Percentiles rank a stretch among this genome's conserved stretches.
Evolutionary conservation across 2,329 filamentous ascomycete genomes (phyloP).

Genomic region (Botrytis cinerea): DNA sequence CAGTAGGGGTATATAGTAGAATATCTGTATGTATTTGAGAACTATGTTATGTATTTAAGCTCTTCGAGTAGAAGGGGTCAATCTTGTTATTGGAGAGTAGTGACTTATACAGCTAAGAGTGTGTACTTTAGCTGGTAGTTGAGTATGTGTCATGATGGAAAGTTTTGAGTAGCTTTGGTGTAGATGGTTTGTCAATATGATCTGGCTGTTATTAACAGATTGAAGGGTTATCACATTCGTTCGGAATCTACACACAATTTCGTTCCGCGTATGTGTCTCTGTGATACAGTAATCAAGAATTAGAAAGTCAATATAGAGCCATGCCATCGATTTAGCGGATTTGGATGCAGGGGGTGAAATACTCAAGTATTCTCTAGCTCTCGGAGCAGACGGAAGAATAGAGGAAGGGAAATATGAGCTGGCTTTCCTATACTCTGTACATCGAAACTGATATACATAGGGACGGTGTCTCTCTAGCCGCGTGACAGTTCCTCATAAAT

Average conservation of each 20-base stretch:
- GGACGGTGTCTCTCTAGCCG: not conserved
- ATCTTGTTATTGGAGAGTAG: no score
- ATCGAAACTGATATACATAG: not conserved
- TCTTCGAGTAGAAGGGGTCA: no score
- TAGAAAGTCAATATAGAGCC: not conserved
- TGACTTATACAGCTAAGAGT: no score
- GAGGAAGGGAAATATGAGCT: not conserved
- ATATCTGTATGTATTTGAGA: no score
- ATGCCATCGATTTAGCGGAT: not conserved
- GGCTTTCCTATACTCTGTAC: not conserved
- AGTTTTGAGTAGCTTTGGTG: no score
- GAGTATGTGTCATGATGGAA: not conserved
- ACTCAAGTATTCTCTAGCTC: no score
- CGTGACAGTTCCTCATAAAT: not conserved
- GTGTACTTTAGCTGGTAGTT: not conserved
- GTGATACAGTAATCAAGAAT: not conserved
- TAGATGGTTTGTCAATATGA: no score
- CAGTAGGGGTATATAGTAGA: no score
- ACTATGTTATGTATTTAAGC: no score
- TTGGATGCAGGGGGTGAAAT: no score
- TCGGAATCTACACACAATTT: not conserved
- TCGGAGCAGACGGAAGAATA: not conserved
- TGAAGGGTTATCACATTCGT: not conserved
- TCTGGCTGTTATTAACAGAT: not conserved
- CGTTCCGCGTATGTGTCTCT: rapidly evolving